Conservation (phyloP, 2,329 filamentous ascomycete species). For the Metarhizium rileyi region DNA sequence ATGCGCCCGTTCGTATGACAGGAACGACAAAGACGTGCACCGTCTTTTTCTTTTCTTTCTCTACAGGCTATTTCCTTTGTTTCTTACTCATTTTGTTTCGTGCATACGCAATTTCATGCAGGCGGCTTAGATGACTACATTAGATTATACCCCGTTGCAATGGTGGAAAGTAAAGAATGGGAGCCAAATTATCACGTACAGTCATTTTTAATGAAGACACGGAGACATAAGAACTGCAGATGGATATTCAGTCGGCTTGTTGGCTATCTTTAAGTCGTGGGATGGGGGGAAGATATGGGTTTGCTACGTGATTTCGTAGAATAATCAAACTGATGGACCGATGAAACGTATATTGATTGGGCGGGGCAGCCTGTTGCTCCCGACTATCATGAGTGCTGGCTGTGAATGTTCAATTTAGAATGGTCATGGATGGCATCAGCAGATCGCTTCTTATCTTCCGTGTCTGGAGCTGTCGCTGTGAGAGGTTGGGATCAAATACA, state of each 20-base stretch:
- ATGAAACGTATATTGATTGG: too few relatives aligned
- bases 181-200: background rate
- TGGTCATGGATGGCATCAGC: too few relatives aligned
- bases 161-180: background rate
- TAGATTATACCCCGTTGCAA: conserved; percentile 9
- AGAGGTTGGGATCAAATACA: too few relatives aligned
- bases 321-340: background rate
- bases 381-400: too few relatives aligned
- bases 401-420: too few relatives aligned
- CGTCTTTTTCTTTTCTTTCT: background rate
- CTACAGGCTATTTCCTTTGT: background rate
- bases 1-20: background rate
- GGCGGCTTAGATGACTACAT: conserved; percentile 4
- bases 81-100: conserved; percentile 1
- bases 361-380: too few relatives aligned
- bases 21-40: background rate
- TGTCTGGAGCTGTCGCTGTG: too few relatives aligned
- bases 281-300: background rate
- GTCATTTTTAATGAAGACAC: background rate
- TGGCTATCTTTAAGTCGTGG: background rate
- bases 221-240: background rate
- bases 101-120: background rate
- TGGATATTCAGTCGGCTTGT: background rate
- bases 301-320: background rate
- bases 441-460: too few relatives aligned